These are phyloP conservation scores for Podaxis sp. DNA, from an alignment of 768 basidiomycete genomes.

Conservation along the genomic window DNA sequence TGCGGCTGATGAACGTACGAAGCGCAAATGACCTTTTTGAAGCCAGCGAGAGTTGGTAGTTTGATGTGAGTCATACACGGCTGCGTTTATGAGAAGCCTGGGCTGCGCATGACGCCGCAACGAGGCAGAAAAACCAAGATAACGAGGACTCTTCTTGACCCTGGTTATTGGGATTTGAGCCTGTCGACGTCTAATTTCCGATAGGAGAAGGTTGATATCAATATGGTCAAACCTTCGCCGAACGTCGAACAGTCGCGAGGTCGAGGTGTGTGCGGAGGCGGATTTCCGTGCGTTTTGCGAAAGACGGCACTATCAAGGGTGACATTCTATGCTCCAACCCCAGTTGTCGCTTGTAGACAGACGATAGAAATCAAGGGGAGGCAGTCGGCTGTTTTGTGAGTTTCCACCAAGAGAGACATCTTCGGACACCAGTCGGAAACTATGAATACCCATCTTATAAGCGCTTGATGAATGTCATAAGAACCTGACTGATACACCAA, in stretches of 20 bases:
- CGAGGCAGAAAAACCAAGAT: not conserved
- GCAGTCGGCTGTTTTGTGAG: not conserved
- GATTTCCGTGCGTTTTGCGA: not conserved
- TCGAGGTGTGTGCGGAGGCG: not conserved
- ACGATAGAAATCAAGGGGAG: not conserved
- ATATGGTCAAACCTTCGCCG: not conserved
- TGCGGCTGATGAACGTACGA: not conserved
- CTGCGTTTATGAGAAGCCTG: not conserved
- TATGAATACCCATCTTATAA: not conserved
- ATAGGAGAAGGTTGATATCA: not conserved
- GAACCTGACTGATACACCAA: not conserved
- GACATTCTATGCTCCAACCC: not conserved
- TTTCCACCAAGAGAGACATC: not conserved
- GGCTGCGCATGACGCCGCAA: not conserved
- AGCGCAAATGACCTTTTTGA: not conserved
- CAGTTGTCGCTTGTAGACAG: not conserved
- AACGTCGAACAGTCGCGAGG: not conserved
- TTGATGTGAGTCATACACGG: not conserved
- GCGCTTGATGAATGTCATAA: not conserved
- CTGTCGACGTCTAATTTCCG: not conserved
- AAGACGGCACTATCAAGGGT: not conserved
- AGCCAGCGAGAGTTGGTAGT: not conserved
- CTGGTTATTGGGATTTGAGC: not conserved
- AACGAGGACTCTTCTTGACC: not conserved
- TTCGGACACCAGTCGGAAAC: conserved; percentile 8